These are phyloP conservation scores for Tripidium arundinaceum DNA, from an alignment of 202 grass and related monocot genomes.

Conservation along the genomic window DNA sequence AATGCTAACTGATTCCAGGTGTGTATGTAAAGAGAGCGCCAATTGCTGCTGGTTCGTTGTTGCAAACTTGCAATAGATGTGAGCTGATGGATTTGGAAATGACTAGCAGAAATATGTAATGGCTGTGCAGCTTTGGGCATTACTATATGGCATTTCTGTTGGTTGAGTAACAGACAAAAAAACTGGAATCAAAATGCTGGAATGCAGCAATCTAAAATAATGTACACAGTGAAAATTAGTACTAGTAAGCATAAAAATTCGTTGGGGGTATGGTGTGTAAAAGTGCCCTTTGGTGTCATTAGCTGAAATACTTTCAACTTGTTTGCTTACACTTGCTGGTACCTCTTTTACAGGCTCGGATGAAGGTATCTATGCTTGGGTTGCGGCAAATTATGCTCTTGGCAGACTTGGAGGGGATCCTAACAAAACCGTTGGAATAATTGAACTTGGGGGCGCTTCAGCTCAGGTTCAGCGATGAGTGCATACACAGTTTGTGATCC, in stretches of 20 bases:
- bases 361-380: conserved; percentile 88
- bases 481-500: background rate
- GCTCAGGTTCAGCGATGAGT: conserved; percentile 59
- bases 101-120: background rate
- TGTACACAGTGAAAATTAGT: background rate
- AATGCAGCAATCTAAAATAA: background rate
- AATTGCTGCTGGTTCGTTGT: background rate
- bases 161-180: background rate
- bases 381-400: conserved; percentile 94
- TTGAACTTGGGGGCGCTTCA: conserved; percentile 96
- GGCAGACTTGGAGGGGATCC: conserved; percentile 76
- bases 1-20: background rate
- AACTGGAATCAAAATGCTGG: background rate
- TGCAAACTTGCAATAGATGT: background rate
- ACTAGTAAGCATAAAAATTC: background rate
- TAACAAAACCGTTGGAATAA: conserved; percentile 81
- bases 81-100: background rate
- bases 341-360: conserved; percentile 57
- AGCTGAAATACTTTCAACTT: too few relatives aligned
- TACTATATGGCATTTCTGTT: background rate
- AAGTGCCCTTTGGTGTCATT: background rate
- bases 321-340: conserved; percentile 1
- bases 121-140: background rate
- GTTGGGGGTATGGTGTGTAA: background rate
- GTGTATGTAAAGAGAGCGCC: background rate